These are phyloP conservation scores for Blastosporella zonata DNA, from an alignment of 1,284 basidiomycete genomes.

Conservation along the genomic window DNA sequence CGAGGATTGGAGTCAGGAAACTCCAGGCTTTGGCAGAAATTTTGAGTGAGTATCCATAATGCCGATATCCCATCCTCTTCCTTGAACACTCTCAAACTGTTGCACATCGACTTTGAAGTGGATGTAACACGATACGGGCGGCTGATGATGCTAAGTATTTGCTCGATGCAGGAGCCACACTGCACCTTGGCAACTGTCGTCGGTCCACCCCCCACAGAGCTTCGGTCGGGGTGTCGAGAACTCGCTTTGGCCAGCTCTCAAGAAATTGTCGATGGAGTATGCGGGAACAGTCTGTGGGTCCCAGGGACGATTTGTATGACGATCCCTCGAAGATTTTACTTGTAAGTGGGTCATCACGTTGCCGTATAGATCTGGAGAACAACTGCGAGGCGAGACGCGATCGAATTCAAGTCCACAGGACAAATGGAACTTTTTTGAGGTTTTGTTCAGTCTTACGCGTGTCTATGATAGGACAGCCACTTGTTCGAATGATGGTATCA, in stretches of 20 bases:
- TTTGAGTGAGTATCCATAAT: background rate
- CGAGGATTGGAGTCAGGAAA: background rate
- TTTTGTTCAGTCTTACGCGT: background rate
- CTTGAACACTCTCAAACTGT: background rate
- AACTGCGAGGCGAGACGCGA: background rate
- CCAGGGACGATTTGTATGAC: slow-evolving; percentile 1
- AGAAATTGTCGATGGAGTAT: background rate
- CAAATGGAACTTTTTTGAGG: background rate
- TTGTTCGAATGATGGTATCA: too few relatives aligned
- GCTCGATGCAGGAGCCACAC: background rate
- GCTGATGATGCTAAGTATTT: background rate
- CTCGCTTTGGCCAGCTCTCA: background rate
- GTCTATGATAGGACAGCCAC: too few relatives aligned
- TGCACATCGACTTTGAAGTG: background rate
- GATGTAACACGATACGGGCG: background rate
- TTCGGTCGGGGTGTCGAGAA: background rate
- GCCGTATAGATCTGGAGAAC: background rate
- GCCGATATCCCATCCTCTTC: background rate
- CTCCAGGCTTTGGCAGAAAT: background rate
- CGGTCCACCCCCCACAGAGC: background rate
- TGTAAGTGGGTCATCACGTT: background rate
- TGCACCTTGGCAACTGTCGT: background rate
- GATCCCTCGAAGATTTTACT: background rate
- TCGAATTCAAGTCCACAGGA: background rate
- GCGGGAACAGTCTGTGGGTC: background rate